Evolutionary conservation across 1,284 basidiomycete genomes (phyloP).

Genomic region (Apiotrichum domesticum): DNA sequence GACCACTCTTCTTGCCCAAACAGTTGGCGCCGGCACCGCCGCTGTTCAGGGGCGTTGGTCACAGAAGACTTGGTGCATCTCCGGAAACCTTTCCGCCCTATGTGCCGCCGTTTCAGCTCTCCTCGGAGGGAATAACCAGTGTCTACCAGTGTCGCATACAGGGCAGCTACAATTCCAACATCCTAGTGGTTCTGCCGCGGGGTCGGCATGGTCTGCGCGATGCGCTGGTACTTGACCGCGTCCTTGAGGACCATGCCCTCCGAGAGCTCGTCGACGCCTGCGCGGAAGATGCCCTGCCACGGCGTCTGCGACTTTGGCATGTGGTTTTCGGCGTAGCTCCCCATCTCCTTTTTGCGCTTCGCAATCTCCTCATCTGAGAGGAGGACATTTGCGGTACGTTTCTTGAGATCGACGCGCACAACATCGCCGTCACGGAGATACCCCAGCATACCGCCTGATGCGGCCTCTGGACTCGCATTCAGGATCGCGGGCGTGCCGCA

Average conservation of each 20-base stretch:
- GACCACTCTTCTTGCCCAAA: no score
- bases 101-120: no score
- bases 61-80: no score
- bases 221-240: slow-evolving; percentile 42
- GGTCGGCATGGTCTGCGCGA: slow-evolving; percentile 40
- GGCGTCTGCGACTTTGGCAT: slow-evolving; percentile 41
- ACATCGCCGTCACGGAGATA: slow-evolving; percentile 44
- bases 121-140: no score
- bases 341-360: slow-evolving; percentile 34
- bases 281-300: slow-evolving; percentile 46
- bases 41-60: no score
- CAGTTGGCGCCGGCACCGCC: no score
- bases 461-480: slow-evolving; percentile 45
- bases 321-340: slow-evolving; percentile 20
- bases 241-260: slow-evolving; percentile 45
- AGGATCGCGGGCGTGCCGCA: slow-evolving; percentile 45
- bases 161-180: no score
- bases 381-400: slow-evolving; percentile 36
- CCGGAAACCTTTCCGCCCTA: no score
- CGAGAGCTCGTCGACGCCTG: slow-evolving; percentile 36
- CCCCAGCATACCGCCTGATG: slow-evolving; percentile 41
- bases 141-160: no score
- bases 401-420: slow-evolving; percentile 42
- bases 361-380: slow-evolving; percentile 33
- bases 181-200: slow-evolving; percentile 41